phyloP scores from a whole-genome alignment of 2,329 filamentous ascomycete species.

The Xylariaceae sp. region DNA sequence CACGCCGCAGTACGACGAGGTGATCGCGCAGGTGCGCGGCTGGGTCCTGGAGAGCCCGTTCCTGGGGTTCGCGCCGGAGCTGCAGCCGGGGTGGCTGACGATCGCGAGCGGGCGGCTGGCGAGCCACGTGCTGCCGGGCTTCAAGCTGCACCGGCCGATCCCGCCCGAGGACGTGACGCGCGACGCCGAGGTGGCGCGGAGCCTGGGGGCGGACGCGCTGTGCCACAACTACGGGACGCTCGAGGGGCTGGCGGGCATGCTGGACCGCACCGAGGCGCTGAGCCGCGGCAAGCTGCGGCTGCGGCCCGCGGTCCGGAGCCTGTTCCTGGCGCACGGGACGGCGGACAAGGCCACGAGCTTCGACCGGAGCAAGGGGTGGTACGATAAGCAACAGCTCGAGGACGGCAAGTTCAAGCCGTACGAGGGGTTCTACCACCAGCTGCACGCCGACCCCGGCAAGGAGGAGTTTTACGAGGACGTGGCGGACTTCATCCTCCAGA shows the following conservation, averaged over 20 bases:
- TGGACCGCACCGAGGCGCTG: conserved; percentile 67
- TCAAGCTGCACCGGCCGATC: conserved; percentile 64
- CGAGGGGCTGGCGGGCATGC: conserved; percentile 71
- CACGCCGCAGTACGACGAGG: conserved; percentile 43
- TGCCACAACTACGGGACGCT: conserved; percentile 82
- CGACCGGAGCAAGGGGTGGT: conserved; percentile 59
- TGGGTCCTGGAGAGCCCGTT: conserved; percentile 77
- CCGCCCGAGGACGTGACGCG: conserved; percentile 61
- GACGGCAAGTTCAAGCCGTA: conserved; percentile 72
- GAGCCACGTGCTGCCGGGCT: conserved; percentile 61
- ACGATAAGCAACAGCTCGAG: conserved; percentile 51
- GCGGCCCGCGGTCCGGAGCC: conserved; percentile 50
- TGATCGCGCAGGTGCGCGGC: conserved; percentile 61
- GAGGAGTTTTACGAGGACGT: conserved; percentile 56
- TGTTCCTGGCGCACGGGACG: conserved; percentile 77
- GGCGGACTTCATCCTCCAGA: conserved; percentile 60
- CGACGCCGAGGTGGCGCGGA: conserved; percentile 58
- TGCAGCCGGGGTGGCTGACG: conserved; percentile 59
- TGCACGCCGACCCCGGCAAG: conserved; percentile 57
- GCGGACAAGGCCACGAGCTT: conserved; percentile 66
- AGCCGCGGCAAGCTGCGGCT: conserved; percentile 50
- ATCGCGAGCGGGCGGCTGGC: conserved; percentile 64
- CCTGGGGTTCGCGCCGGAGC: conserved; percentile 64
- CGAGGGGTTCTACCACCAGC: conserved; percentile 73
- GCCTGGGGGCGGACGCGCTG: conserved; percentile 61